These are phyloP conservation scores for Tuber brumale DNA, from an alignment of 495 filamentous ascomycete species.

Conservation along the genomic window DNA sequence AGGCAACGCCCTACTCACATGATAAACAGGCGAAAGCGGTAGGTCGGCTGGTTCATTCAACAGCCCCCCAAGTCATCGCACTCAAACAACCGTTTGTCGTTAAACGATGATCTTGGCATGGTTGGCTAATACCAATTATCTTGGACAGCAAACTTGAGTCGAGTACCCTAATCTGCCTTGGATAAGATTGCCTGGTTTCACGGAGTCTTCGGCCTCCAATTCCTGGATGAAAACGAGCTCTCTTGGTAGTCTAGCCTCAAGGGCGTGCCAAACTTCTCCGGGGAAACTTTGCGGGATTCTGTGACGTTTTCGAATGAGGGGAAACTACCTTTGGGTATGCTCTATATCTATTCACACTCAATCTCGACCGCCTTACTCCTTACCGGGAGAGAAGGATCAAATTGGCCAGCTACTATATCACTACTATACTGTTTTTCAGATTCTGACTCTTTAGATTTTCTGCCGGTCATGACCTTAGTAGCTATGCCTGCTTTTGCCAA, in stretches of 20 bases:
- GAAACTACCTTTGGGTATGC: not conserved
- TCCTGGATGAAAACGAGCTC: not conserved
- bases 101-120: not conserved
- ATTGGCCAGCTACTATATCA: not conserved
- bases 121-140: not conserved
- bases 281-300: not conserved
- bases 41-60: not conserved
- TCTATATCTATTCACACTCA: not conserved
- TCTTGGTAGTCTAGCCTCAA: not conserved
- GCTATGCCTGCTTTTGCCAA: not conserved
- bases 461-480: not conserved
- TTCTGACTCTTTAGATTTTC: not conserved
- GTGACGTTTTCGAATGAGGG: not conserved
- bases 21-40: not conserved
- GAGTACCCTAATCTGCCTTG: not conserved
- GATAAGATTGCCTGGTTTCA: not conserved
- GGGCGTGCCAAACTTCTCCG: not conserved
- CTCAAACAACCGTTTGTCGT: not conserved
- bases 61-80: not conserved
- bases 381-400: too few relatives aligned
- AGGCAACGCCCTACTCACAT: not conserved
- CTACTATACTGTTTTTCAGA: not conserved
- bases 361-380: not conserved
- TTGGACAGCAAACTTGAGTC: not conserved
- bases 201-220: not conserved